Evolutionary conservation across 768 basidiomycete genomes (phyloP), one percentile per base, ranked within the genome.

Genomic region (Pleurotus djamor): DNA sequence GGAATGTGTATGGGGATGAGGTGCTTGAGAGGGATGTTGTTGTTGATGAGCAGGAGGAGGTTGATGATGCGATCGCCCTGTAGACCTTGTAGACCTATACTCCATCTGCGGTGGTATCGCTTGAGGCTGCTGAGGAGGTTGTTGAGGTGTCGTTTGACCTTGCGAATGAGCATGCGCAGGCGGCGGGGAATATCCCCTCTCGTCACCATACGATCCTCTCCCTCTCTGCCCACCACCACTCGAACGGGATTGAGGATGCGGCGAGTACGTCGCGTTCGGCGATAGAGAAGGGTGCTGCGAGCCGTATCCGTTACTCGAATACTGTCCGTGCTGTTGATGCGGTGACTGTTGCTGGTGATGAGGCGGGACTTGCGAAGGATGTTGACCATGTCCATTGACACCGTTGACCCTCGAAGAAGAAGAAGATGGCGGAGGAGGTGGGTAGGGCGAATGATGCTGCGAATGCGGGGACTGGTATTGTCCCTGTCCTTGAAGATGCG

Each of bases 1-100:
- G 35, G 34, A 41, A 59, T 33, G 10, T 65, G 65, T 12, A 64
- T 61, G 17, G 61, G 64, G 14, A 62, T 28, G 21, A 28, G n/a
- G n/a, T n/a, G n/a, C n/a, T n/a, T 28, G 21, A 28, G 21, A 28
- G 3, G 21, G 21, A 28, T 28, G 21, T 28, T 28, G n/a, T n/a
- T n/a, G 21, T 28, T 28, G 21, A 28, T 28, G 21, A 28, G 21
- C 21, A 28, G 50, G 60, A n/a, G 49, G 57, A 38, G 66, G 61
- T 56, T 63, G 62, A 57, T 60, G 58, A 54, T 59, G 60, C 28
- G 60, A 48, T 8, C n/a, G 61, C 2, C 45, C 13, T n/a, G n/a
- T n/a, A 12, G 14, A 7, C 45, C 45, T 1, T 4, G 45, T 47
- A 7, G 45, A 14, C 17, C 45, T 12, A 16, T 47, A 47, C 17